phyloP scores from a whole-genome alignment of 371 early-diverging fungal species.

The Syncephalis plumigaleata region DNA sequence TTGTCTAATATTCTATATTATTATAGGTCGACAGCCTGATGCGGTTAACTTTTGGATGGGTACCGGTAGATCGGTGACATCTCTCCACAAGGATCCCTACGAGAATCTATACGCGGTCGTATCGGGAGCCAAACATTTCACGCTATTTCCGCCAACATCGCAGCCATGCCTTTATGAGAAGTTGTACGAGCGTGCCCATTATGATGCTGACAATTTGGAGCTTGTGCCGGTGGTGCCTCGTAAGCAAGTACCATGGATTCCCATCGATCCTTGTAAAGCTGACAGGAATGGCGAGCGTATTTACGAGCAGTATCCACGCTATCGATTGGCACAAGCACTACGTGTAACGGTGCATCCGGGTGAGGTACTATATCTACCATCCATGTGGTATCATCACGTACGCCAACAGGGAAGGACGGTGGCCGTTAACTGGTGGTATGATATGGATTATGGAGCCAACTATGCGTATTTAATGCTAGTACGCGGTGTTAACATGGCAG shows the following conservation, averaged over 20 bases:
- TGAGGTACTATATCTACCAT: constrained; percentile 61
- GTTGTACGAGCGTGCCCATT: too few species aligned
- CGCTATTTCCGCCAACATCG: constrained; percentile 40
- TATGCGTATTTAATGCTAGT: too few species aligned
- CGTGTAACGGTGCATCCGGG: constrained; percentile 38
- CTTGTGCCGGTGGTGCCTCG: constrained; percentile 23
- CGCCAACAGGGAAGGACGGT: constrained; percentile 19
- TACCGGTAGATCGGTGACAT: constrained; percentile 32
- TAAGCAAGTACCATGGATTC: constrained; percentile 1
- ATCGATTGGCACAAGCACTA: constrained; percentile 29
- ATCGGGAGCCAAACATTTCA: constrained; percentile 50
- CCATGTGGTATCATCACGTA: constrained; percentile 66
- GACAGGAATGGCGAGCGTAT: neutral
- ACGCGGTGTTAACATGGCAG: too few species aligned
- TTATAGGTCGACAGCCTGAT: constrained; percentile 29
- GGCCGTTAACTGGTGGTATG: constrained; percentile 70
- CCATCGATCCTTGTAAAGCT: neutral
- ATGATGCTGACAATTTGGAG: too few species aligned
- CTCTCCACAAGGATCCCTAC: constrained; percentile 65
- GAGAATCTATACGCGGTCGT: constrained; percentile 63
- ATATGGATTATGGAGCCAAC: constrained; percentile 32
- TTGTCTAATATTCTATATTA: constrained; percentile 18
- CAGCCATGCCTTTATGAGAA: too few species aligned
- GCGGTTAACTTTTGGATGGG: constrained; percentile 76
- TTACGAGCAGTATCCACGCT: constrained; percentile 24